Evolutionary conservation across 768 basidiomycete genomes (phyloP).

Genomic region (Multifurca ochricompacta): DNA sequence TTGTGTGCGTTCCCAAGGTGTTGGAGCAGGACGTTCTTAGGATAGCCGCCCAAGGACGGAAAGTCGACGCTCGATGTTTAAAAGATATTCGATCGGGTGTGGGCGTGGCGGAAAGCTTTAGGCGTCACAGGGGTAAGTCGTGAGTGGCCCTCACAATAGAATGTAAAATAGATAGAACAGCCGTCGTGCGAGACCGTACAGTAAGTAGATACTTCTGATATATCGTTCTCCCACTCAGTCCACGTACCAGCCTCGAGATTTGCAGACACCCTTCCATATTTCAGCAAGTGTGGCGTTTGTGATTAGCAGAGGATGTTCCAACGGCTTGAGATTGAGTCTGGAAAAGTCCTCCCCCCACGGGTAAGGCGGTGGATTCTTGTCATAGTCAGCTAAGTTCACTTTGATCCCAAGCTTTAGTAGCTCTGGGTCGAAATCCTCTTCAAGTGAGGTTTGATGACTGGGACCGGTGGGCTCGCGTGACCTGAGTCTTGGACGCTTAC

Average conservation of each 20-base stretch:
- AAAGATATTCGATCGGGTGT: conserved; percentile 67
- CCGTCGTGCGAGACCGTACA: neutral
- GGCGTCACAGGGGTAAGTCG: conserved; percentile 53
- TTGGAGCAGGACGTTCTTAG: conserved; percentile 49
- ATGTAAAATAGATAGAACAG: conserved; percentile 4
- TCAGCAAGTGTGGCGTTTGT: conserved; percentile 12
- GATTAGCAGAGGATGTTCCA: neutral
- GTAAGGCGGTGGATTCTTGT: neutral
- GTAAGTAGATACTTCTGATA: neutral
- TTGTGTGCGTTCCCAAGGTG: conserved; percentile 65
- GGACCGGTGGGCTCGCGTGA: neutral
- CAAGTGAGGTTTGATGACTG: neutral
- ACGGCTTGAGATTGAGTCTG: neutral
- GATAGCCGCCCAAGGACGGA: conserved; percentile 48
- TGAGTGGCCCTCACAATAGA: conserved; percentile 27
- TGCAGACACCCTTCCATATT: conserved; percentile 12
- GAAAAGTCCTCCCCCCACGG: conserved; percentile 1
- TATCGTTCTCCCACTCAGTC: neutral
- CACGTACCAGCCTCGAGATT: conserved; percentile 9
- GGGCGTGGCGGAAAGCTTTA: conserved; percentile 73
- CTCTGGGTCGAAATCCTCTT: conserved; percentile 1
- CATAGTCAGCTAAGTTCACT: conserved; percentile 7
- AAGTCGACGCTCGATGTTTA: conserved; percentile 65
- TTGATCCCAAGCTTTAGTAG: conserved; percentile 3
- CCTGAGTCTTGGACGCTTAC: conserved; percentile 4